These are phyloP conservation scores for Annulohypoxylon stygium DNA, from an alignment of 495 filamentous ascomycete genomes.

Conservation along the genomic window DNA sequence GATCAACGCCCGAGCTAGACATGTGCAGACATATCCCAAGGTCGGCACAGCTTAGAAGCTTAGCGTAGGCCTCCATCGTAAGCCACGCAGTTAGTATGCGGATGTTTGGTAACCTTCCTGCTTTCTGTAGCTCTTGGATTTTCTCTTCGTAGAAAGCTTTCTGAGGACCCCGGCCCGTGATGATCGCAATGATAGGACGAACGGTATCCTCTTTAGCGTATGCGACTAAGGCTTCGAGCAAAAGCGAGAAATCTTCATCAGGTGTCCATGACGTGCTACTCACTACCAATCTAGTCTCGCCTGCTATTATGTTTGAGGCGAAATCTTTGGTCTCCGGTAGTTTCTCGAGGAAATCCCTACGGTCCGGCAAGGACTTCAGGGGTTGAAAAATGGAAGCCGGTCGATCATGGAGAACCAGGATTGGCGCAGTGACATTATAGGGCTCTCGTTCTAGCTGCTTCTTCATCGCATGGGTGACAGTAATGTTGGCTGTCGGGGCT, in stretches of 20 bases:
- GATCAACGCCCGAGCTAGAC: conserved; percentile 91
- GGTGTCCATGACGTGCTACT: conserved; percentile 97
- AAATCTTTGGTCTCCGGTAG: conserved; percentile 71
- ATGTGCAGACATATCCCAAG: conserved; percentile 92
- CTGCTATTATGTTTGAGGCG: conserved; percentile 67
- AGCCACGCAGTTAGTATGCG: conserved; percentile 86
- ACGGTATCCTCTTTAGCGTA: conserved; percentile 66
- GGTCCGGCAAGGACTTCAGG: conserved; percentile 61
- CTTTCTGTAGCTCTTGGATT: conserved; percentile 69
- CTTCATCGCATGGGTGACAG: conserved; percentile 90
- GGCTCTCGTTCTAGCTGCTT: conserved; percentile 72
- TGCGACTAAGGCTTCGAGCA: conserved; percentile 83
- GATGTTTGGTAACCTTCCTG: conserved; percentile 73
- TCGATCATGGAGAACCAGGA: conserved; percentile 85
- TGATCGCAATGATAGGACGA: conserved; percentile 80
- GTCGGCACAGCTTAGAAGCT: conserved; percentile 87
- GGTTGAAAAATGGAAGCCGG: conserved; percentile 86
- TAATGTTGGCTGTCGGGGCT: conserved; percentile 78
- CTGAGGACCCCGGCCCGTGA: conserved; percentile 93
- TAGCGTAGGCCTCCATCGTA: conserved; percentile 84
- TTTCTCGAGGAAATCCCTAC: conserved; percentile 69
- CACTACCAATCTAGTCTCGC: conserved; percentile 75
- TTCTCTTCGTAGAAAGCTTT: conserved; percentile 77
- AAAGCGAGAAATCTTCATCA: conserved; percentile 92
- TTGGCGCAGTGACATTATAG: conserved; percentile 72